These are phyloP conservation scores for Aegilops umbellulata DNA, from an alignment of 176 grass and related monocot species.

Conservation along the genomic window DNA sequence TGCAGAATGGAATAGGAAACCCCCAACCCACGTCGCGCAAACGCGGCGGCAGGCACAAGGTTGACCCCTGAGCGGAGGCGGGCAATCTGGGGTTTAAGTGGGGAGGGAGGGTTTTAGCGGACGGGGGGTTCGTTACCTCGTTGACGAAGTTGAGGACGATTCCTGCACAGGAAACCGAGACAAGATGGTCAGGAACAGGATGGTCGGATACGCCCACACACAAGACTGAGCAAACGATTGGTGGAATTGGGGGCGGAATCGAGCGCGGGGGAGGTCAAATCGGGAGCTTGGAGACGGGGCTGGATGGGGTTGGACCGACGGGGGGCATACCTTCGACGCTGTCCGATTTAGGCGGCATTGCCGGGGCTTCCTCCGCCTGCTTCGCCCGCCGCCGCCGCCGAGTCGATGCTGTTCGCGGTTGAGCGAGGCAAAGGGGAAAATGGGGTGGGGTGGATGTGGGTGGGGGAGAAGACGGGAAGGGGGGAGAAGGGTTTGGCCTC, in stretches of 20 bases:
- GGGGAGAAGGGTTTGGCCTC: not conserved
- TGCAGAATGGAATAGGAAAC: no score
- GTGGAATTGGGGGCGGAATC: not conserved
- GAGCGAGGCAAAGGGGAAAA: not conserved
- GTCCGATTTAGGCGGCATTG: slow-evolving; percentile 82
- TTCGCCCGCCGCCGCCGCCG: not conserved
- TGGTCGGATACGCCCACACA: not conserved
- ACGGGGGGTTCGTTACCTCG: slow-evolving; percentile 47
- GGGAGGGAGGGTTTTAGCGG: not conserved
- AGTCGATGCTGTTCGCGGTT: not conserved
- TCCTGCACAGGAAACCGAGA: slow-evolving; percentile 34
- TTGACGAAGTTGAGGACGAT: slow-evolving; percentile 90
- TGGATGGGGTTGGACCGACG: not conserved
- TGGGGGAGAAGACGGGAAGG: not conserved
- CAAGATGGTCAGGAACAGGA: not conserved
- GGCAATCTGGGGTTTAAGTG: slow-evolving; percentile 10
- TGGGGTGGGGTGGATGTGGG: not conserved
- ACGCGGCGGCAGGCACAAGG: no score
- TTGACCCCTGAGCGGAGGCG: not conserved
- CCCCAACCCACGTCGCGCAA: not conserved
- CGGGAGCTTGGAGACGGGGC: not conserved
- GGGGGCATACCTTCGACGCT: slow-evolving; percentile 68
- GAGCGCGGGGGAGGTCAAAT: not conserved
- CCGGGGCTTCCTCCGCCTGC: not conserved
- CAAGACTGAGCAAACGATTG: not conserved